These are phyloP conservation scores for Alloteropsis angusta DNA, from an alignment of 202 grass and related monocot species.

Conservation along the genomic window DNA sequence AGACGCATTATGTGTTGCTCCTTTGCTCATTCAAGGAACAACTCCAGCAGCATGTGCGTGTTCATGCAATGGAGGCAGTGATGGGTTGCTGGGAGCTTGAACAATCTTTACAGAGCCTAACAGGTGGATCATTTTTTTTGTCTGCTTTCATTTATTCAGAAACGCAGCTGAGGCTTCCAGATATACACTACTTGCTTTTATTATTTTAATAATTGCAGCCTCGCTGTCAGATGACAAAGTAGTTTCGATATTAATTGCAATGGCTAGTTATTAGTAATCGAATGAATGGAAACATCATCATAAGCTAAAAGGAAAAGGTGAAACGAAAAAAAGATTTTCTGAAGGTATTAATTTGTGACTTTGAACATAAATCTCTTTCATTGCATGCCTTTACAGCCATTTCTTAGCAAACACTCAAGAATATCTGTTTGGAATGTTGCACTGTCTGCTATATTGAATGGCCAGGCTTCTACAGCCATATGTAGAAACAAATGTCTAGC, in stretches of 20 bases:
- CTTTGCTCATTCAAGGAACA: slow-evolving; percentile 97
- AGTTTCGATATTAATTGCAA: slow-evolving; percentile 1
- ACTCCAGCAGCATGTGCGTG: slow-evolving; percentile 94
- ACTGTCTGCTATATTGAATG: neutral
- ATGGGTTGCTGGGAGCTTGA: slow-evolving; percentile 99
- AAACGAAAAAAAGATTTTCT: neutral
- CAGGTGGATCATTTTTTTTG: slow-evolving; percentile 41
- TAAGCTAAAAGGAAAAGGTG: neutral
- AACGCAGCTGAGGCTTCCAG: neutral
- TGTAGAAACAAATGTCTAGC: neutral
- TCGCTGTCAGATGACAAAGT: neutral
- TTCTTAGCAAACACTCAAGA: neutral
- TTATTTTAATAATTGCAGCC: neutral
- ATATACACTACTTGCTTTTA: neutral
- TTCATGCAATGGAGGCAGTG: slow-evolving; percentile 99
- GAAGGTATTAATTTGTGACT: neutral
- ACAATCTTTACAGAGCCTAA: slow-evolving; percentile 87
- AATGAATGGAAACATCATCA: neutral
- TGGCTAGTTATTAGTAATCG: neutral
- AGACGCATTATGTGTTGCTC: slow-evolving; percentile 93
- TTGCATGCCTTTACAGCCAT: neutral
- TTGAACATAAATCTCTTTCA: neutral
- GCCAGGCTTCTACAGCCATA: neutral
- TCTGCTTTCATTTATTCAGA: neutral
- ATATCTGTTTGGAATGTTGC: neutral